Conservation (phyloP, 2,329 filamentous ascomycete species). For the Neodidymelliopsis sp. region DNA sequence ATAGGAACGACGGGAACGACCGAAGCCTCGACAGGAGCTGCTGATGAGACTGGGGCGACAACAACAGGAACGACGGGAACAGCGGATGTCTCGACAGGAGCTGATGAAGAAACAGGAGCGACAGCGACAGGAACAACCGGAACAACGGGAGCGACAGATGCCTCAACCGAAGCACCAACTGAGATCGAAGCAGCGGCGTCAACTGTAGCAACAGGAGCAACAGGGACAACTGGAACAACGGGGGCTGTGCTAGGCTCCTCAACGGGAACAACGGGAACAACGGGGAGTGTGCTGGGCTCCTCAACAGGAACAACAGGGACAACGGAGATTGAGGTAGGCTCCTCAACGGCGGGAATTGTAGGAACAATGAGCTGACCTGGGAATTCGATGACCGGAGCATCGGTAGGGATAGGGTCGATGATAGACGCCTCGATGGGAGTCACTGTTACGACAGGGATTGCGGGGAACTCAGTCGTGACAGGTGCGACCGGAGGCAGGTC, state of each 20-base stretch:
- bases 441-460: slow-evolving; percentile 3
- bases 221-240: background rate
- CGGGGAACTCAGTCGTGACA: background rate
- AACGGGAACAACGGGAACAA: background rate
- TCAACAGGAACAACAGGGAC: slow-evolving; percentile 1
- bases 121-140: background rate
- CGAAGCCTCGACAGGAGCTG: background rate
- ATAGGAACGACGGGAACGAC: background rate
- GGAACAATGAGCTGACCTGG: slow-evolving; percentile 18
- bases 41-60: background rate
- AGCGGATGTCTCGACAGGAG: background rate
- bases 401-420: slow-evolving; percentile 7
- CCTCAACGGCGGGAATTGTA: background rate
- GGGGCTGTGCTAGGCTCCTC: background rate
- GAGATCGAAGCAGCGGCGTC: too few species aligned
- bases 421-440: background rate
- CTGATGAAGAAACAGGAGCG: too few species aligned
- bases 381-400: slow-evolving; percentile 12
- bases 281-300: background rate
- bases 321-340: background rate
- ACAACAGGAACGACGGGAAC: background rate
- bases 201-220: background rate
- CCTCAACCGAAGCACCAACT: too few species aligned
- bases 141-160: background rate
- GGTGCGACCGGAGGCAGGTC: background rate